Conservation (phyloP, 2,329 filamentous ascomycete genomes). For the Nigrospora sphaerica region DNA sequence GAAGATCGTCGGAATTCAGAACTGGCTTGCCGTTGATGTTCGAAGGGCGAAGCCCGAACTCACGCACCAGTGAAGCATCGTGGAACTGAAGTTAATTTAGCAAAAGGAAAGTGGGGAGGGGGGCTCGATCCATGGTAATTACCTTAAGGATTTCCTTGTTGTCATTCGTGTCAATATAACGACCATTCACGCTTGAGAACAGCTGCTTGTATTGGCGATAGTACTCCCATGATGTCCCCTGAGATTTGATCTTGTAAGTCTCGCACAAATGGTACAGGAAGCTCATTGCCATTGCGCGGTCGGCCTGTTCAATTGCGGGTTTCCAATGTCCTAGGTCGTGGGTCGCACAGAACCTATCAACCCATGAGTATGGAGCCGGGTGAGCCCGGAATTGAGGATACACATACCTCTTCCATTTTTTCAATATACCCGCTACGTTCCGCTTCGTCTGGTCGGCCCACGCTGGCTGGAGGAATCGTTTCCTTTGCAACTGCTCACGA, state of each 20-base stretch:
- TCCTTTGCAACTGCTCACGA: too few relatives aligned
- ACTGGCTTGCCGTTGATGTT: slow-evolving; percentile 18
- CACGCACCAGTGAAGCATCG: slow-evolving; percentile 10
- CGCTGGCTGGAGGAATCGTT: too few relatives aligned
- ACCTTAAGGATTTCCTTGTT: slow-evolving; percentile 7
- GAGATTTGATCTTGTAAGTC: slow-evolving; percentile 7
- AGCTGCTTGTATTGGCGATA: slow-evolving; percentile 9
- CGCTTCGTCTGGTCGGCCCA: too few relatives aligned
- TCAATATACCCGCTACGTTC: too few relatives aligned
- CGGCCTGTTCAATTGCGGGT: slow-evolving; percentile 5
- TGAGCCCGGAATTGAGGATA: too few relatives aligned
- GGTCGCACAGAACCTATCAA: too few relatives aligned
- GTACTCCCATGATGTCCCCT: slow-evolving; percentile 4
- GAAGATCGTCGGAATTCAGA: slow-evolving; percentile 11
- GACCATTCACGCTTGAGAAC: slow-evolving; percentile 4
- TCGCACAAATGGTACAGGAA: too few relatives aligned
- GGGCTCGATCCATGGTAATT: background rate
- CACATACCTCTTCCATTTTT: too few relatives aligned
- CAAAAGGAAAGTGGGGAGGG: background rate
- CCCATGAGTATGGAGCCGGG: too few relatives aligned
- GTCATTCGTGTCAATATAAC: slow-evolving; percentile 7
- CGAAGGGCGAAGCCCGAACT: slow-evolving; percentile 11
- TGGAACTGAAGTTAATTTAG: slow-evolving; percentile 11
- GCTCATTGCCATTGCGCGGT: slow-evolving; percentile 8
- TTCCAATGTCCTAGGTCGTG: slow-evolving; percentile 1